Conservation (phyloP, 2,329 filamentous ascomycete genomes). For the Colletotrichum camelliae region DNA sequence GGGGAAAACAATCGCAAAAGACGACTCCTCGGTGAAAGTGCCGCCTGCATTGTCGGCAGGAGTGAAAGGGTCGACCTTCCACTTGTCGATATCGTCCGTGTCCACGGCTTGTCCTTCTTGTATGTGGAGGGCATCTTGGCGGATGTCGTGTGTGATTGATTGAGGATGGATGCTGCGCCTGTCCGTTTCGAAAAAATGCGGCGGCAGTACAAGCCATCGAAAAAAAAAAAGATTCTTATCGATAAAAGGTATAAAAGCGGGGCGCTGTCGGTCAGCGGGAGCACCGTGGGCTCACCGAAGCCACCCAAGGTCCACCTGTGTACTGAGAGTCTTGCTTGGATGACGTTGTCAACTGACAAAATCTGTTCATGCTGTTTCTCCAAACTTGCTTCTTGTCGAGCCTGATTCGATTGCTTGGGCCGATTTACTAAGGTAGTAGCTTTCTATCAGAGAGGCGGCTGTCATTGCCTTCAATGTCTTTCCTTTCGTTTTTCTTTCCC, state of each 20-base stretch:
- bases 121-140: conserved; percentile 81
- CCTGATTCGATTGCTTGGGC: not conserved
- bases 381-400: not conserved
- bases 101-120: conserved; percentile 92
- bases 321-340: not conserved
- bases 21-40: conserved; percentile 90
- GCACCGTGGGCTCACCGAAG: not conserved
- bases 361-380: not conserved
- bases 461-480: not conserved
- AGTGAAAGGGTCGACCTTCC: conserved; percentile 89
- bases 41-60: conserved; percentile 85
- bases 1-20: conserved; percentile 86
- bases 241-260: not conserved
- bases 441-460: not conserved
- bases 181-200: not conserved
- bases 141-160: not conserved
- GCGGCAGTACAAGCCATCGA: not conserved
- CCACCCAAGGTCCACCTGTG: not conserved
- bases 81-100: conserved; percentile 96
- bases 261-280: not conserved
- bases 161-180: not conserved
- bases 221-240: not conserved
- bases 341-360: not conserved
- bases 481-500: not conserved
- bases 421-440: accelerated